Evolutionary conservation across 1,284 basidiomycete species (phyloP).

Genomic region (Moesziomyces globuligerus): DNA sequence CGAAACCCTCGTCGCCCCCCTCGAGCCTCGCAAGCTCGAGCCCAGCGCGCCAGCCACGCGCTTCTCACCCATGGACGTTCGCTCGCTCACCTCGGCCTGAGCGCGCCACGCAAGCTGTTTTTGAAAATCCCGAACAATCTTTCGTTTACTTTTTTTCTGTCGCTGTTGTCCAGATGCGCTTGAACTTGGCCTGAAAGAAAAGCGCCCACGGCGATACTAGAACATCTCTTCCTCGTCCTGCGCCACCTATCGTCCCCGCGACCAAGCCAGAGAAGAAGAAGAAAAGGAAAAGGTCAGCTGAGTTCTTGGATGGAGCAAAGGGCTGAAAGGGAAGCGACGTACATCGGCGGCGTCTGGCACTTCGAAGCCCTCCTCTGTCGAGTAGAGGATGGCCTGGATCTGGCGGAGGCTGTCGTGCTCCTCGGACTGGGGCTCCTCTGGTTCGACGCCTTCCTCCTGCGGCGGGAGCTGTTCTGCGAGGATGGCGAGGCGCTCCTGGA

Average conservation of each 20-base stretch:
- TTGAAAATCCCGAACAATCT: too few relatives aligned
- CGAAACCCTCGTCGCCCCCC: too few relatives aligned
- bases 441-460: slow-evolving; percentile 6
- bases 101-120: too few relatives aligned
- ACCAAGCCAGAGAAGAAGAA: background rate
- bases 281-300: background rate
- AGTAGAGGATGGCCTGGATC: slow-evolving; percentile 93
- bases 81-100: slow-evolving; percentile 6
- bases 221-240: slow-evolving; percentile 44
- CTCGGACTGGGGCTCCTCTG: slow-evolving; percentile 19
- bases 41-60: background rate
- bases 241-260: slow-evolving; percentile 13
- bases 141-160: too few relatives aligned
- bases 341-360: slow-evolving; percentile 61
- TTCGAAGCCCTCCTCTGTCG: slow-evolving; percentile 75
- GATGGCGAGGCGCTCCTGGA: slow-evolving; percentile 69
- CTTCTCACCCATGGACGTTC: slow-evolving; percentile 8
- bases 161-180: too few relatives aligned
- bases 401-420: slow-evolving; percentile 79
- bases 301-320: background rate
- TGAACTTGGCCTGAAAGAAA: too few relatives aligned
- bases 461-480: slow-evolving; percentile 37
- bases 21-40: too few relatives aligned
- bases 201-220: too few relatives aligned
- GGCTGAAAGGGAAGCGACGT: slow-evolving; percentile 1